Evolutionary conservation across 208 protist genomes (phyloP).

Genomic region (Wallacemonas sp.): DNA sequence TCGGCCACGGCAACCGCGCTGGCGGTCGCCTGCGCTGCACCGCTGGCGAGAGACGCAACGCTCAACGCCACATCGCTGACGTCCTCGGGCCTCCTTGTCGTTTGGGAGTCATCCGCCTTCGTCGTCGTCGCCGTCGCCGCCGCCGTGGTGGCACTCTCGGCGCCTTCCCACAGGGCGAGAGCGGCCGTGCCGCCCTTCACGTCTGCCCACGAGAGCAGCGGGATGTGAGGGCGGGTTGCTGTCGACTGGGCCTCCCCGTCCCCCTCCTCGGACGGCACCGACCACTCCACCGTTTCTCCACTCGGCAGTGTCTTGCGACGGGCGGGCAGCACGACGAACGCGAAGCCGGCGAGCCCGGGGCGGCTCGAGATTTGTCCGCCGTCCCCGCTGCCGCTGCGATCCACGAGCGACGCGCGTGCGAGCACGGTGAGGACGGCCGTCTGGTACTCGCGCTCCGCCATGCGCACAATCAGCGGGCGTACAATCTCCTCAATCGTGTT

Average conservation of each 20-base stretch:
- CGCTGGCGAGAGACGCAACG: no score
- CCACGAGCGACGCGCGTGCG: constrained; percentile 15
- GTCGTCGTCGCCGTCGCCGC: no score
- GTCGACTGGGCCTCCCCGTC: background rate
- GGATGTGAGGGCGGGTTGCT: background rate
- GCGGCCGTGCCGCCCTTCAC: constrained; percentile 16
- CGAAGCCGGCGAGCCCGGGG: background rate
- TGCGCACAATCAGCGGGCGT: constrained; percentile 56
- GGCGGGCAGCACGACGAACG: constrained; percentile 13
- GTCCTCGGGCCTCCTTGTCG: no score
- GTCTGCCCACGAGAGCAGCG: constrained; percentile 6
- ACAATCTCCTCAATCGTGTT: constrained; percentile 73
- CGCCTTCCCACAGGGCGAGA: background rate
- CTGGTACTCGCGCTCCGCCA: constrained; percentile 39
- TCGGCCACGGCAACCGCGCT: background rate
- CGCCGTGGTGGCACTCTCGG: no score
- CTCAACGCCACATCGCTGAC: no score
- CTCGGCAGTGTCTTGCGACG: background rate
- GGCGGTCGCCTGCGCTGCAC: no score
- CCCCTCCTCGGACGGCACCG: background rate
- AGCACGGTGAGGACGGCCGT: constrained; percentile 67
- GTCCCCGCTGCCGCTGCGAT: background rate
- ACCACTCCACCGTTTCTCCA: background rate
- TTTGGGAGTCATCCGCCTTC: no score
- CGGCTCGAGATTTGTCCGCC: background rate